Conservation (phyloP, 2,329 filamentous ascomycete species). For the Penicillium sp. region DNA sequence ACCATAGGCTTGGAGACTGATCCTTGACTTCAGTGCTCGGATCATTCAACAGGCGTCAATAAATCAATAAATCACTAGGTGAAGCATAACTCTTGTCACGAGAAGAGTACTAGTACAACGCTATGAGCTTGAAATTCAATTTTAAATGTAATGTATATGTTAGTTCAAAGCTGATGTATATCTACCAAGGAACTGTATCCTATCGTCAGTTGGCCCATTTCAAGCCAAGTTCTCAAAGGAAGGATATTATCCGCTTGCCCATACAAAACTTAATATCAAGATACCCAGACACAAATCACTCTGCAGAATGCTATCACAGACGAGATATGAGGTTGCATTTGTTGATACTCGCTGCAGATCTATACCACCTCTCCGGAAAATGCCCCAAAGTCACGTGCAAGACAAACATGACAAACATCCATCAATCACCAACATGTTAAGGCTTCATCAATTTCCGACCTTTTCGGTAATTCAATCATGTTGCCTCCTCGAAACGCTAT, state of each 20-base stretch:
- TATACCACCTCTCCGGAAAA: not conserved
- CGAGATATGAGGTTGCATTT: not conserved
- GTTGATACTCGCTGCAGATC: not conserved
- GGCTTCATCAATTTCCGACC: constrained; percentile 1
- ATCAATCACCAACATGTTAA: not conserved
- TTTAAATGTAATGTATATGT: not conserved
- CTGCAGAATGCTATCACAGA: not conserved
- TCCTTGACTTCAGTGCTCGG: not conserved
- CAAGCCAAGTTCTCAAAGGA: not conserved
- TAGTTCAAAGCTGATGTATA: not conserved
- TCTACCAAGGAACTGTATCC: not conserved
- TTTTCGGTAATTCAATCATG: constrained; percentile 23
- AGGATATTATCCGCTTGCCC: not conserved
- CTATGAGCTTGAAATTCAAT: not conserved
- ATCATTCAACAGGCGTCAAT: not conserved
- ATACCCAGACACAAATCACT: not conserved
- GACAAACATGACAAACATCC: constrained; percentile 7
- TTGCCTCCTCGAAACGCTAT: constrained; percentile 36
- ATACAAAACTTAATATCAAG: not conserved
- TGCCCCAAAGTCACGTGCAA: not conserved
- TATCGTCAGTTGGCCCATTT: not conserved
- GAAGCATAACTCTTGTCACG: too few relatives aligned
- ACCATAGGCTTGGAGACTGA: too few relatives aligned
- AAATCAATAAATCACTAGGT: not conserved
- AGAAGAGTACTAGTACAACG: not conserved